Conservation (phyloP, 1,139 yeast species). For the Debaryomyces psychrophilus region DNA sequence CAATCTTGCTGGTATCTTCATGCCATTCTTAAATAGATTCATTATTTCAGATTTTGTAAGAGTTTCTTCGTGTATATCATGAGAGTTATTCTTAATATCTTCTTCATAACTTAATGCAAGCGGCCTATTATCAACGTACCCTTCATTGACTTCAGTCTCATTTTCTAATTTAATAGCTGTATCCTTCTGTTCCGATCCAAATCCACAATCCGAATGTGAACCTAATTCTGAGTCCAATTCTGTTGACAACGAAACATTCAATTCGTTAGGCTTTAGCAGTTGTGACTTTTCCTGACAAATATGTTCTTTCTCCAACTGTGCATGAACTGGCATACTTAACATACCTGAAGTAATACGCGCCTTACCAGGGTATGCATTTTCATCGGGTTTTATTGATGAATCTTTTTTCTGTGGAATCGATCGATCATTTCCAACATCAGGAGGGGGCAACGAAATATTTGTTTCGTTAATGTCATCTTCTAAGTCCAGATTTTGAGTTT, state of each 20-base stretch:
- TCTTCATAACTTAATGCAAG: neutral
- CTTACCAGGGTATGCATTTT: slow-evolving; percentile 14
- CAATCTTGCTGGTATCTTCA: slow-evolving; percentile 19
- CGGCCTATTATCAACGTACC: neutral
- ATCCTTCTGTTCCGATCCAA: neutral
- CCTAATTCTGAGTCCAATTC: slow-evolving; percentile 3
- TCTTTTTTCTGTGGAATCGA: slow-evolving; percentile 32
- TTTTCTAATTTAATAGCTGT: neutral
- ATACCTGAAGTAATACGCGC: slow-evolving; percentile 69
- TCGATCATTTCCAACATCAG: slow-evolving; percentile 26
- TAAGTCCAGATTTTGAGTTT: slow-evolving; percentile 1
- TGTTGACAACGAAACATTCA: neutral
- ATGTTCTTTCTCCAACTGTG: slow-evolving; percentile 26
- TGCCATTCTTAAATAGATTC: slow-evolving; percentile 27
- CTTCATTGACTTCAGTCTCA: neutral
- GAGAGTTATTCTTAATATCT: slow-evolving; percentile 4
- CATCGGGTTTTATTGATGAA: slow-evolving; percentile 15
- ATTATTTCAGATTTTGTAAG: slow-evolving; percentile 31
- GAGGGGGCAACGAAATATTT: slow-evolving; percentile 40
- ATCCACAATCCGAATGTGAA: slow-evolving; percentile 1
- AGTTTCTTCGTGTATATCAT: slow-evolving; percentile 14
- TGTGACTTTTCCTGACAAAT: slow-evolving; percentile 11
- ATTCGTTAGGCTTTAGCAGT: neutral
- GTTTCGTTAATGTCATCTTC: slow-evolving; percentile 20
- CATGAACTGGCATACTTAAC: slow-evolving; percentile 44